These are phyloP conservation scores for Multifurca ochricompacta DNA, from an alignment of 768 basidiomycete genomes.

Conservation along the genomic window DNA sequence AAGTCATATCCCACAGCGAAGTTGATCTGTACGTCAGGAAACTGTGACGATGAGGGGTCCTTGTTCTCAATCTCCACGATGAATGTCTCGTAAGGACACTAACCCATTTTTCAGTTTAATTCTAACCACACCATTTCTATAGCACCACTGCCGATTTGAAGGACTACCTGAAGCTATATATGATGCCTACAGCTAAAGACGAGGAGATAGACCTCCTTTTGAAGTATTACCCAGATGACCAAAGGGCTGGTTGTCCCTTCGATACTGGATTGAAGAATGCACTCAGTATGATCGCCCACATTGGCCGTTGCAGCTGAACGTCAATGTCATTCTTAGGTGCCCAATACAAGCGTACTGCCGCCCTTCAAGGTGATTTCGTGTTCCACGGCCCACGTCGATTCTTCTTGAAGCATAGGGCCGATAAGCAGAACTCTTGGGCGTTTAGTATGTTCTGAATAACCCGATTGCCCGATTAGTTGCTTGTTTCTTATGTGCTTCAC, in stretches of 20 bases:
- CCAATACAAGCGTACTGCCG: conserved; percentile 18
- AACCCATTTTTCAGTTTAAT: background rate
- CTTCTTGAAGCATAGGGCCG: conserved; percentile 7
- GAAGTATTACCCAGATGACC: conserved; percentile 21
- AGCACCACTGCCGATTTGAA: conserved; percentile 2
- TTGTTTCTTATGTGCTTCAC: background rate
- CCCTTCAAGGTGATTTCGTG: conserved; percentile 18
- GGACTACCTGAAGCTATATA: conserved; percentile 17
- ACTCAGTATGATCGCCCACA: conserved; percentile 25
- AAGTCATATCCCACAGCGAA: background rate
- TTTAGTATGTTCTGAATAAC: conserved; percentile 7
- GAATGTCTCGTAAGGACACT: conserved; percentile 28
- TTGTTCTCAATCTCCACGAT: conserved; percentile 25
- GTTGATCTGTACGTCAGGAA: conserved; percentile 28
- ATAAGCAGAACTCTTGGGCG: conserved; percentile 13
- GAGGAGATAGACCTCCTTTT: conserved; percentile 20
- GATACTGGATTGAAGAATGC: conserved; percentile 15
- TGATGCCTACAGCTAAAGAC: conserved; percentile 22
- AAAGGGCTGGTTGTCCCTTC: conserved; percentile 15
- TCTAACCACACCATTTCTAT: background rate
- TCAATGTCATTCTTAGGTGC: background rate
- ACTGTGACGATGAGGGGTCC: conserved; percentile 56
- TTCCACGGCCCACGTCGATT: conserved; percentile 20
- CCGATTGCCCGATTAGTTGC: accelerated
- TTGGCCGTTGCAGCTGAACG: background rate